These are phyloP conservation scores for Phytophthora sansomeana DNA, from an alignment of 352 stramenopile genomes.

Conservation along the genomic window DNA sequence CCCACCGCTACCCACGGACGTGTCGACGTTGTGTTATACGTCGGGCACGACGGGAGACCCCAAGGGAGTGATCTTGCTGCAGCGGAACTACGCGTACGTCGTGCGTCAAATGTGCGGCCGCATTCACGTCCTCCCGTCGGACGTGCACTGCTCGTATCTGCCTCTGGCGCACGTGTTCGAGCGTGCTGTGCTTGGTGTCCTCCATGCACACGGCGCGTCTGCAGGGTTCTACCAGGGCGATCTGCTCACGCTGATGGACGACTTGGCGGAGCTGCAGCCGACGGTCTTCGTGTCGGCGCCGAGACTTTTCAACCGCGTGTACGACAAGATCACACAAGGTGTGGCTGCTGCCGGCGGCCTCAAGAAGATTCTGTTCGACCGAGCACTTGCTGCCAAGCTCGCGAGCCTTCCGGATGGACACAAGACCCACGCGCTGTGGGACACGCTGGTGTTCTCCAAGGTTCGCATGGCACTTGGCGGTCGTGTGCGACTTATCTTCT, in stretches of 20 bases:
- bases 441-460: conserved; percentile 94
- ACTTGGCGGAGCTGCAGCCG: conserved; percentile 89
- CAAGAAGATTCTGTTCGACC: conserved; percentile 57
- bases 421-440: conserved; percentile 82
- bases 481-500: conserved; percentile 90
- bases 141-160: conserved; percentile 95
- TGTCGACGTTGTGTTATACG: conserved; percentile 94
- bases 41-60: conserved; percentile 95
- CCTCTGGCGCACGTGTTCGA: conserved; percentile 97
- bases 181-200: conserved; percentile 80
- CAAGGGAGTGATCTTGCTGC: conserved; percentile 94
- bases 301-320: conserved; percentile 95
- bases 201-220: conserved; percentile 84
- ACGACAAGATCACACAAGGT: conserved; percentile 92
- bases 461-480: conserved; percentile 90
- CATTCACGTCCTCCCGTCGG: conserved; percentile 44
- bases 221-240: conserved; percentile 84
- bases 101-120: conserved; percentile 21
- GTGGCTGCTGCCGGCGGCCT: conserved; percentile 48
- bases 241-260: conserved; percentile 91
- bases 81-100: conserved; percentile 60
- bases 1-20: conserved; percentile 60
- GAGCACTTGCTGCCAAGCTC: conserved; percentile 50
- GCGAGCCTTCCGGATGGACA: conserved; percentile 38
- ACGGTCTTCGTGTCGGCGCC: conserved; percentile 94